These are phyloP conservation scores for Petunia axillaris DNA, from an alignment of 257 asterid species.

Conservation along the genomic window DNA sequence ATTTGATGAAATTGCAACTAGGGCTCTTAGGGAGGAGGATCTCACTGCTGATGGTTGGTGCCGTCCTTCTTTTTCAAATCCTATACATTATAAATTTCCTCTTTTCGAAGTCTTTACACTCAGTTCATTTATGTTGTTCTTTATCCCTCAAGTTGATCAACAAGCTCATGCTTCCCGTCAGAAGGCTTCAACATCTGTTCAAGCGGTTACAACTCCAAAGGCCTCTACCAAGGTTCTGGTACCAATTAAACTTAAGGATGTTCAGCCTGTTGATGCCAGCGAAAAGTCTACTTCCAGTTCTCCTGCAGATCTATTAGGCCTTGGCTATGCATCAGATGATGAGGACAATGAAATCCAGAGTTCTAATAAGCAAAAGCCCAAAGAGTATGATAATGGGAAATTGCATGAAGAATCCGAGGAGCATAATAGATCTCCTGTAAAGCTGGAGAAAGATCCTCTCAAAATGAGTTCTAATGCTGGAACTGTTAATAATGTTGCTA, in stretches of 20 bases:
- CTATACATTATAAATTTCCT: conserved; percentile 13
- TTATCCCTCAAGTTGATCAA: conserved; percentile 47
- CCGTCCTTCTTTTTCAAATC: conserved; percentile 15
- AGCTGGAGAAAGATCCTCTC: conserved; percentile 39
- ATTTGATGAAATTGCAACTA: conserved; percentile 94
- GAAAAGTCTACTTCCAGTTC: conserved; percentile 60
- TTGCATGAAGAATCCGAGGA: conserved; percentile 44
- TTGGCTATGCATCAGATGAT: conserved; percentile 92
- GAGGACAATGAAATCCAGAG: conserved; percentile 65
- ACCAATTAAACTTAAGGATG: conserved; percentile 55
- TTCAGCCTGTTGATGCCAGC: conserved; percentile 45
- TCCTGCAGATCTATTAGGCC: conserved; percentile 78
- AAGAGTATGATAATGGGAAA: conserved; percentile 57
- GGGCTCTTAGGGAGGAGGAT: conserved; percentile 84
- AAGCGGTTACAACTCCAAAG: conserved; percentile 52
- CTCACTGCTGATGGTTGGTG: conserved; percentile 66
- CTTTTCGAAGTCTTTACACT: conserved; percentile 31
- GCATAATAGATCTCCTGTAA: conserved; percentile 29
- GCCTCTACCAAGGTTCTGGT: conserved; percentile 64
- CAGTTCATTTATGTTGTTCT: background rate
- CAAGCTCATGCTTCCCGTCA: conserved; percentile 46
- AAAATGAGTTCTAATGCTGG: conserved; percentile 35
- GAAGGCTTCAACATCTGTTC: conserved; percentile 46
- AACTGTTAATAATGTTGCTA: conserved; percentile 28
- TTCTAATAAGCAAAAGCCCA: conserved; percentile 42